Evolutionary conservation across 176 grass and related monocot genomes (phyloP), one percentile per base, ranked within the genome.

Genomic region (Lolium multiflorum): DNA sequence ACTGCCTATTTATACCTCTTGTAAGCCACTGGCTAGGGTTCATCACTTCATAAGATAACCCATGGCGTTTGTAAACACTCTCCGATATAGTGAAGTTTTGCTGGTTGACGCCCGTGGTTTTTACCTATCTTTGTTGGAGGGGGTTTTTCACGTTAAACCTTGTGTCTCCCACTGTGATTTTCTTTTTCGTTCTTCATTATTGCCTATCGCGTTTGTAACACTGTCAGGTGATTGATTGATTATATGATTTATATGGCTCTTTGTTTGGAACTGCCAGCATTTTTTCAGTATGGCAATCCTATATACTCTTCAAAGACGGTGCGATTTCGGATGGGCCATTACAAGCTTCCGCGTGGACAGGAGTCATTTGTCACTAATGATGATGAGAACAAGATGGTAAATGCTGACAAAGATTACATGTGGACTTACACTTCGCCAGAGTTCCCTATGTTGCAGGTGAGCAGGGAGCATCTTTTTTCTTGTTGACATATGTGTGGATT

Each of bases 351-450:
- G 37, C 73, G 18, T 71, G 77, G 31, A 13, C 41, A n/a, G 1
- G 82, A 71, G 83, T 61, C 71, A 31, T 89, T 83, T 74, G 68
- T 87, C 15, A 75, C 58, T 2, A 11, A 76, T 28, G 78, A 87
- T 10, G 26, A 89, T 83, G 91, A 86, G 63, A 84, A 84, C 51
- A 62, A 61, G 11, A 28, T 13, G 14, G 69, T 71, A 64, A 74
- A 90, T 8, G 61, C 65, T 63, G 82, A 92, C 37, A 71, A 98
- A 49, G 89, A 92, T 50, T 96, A 94, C 38, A 54, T 67, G 31
- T 98, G 93, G 96, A 92, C 82, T 14, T 98, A 98, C 75, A 91
- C 87, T 25, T 98, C 96, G 28, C 93, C 93, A 44, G 89, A 91
- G 69, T 96, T 91, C 78, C 90, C 89, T 37, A 94, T 98, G 90